Evolutionary conservation across 257 asterid species (phyloP), one percentile per base, ranked within the genome.

Genomic region (Salvia miltiorrhiza): DNA sequence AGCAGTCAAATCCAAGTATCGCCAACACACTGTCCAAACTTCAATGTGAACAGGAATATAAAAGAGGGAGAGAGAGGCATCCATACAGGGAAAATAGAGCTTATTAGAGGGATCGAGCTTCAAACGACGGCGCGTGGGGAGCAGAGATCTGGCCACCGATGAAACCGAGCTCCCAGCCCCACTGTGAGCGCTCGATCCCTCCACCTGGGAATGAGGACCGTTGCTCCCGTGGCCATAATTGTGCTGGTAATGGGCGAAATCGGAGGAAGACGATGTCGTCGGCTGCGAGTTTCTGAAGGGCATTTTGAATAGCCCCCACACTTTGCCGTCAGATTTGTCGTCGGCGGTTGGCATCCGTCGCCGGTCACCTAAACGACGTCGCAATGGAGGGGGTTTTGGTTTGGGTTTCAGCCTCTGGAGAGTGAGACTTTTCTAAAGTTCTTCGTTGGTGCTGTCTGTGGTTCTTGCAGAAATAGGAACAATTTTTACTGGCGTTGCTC

Each of bases 101-200:
- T 87, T 88, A 69, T 77, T 82, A 3, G 98, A 78, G 19, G 97
- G 98, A 83, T 93, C 97, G 61, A 93, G 98, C 80, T 90, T 93
- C 92, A 93, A 75, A 71, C 96, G 98, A 21, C 94, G 97, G 37
- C 96, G 90, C 57, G 85, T 72, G 65, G 89, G 97, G 56, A 93
- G 87, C 55, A 93, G 59, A 84, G 97, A 93, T 87, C 97, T 87
- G 71, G 96, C 95, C 5, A 90, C 93, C 8, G 87, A 87, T 50
- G 99, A 85, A 57, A 90, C 96, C 2, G 98, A 89, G 81, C 76
- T 78, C 4, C 86, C 84, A 48, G 73, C 24, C 67, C 16, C 72
- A 16, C 67, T 79, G 11, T 67, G 76, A 40, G 83, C 76, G 54
- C 32, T 80, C 70, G 96, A 91, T 87, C 93, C 93, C 44, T 91